Percentiles rank a stretch among this genome's conserved stretches.
Evolutionary conservation across 805 yeast genomes (phyloP).

Genomic region (Candida quercuum): DNA sequence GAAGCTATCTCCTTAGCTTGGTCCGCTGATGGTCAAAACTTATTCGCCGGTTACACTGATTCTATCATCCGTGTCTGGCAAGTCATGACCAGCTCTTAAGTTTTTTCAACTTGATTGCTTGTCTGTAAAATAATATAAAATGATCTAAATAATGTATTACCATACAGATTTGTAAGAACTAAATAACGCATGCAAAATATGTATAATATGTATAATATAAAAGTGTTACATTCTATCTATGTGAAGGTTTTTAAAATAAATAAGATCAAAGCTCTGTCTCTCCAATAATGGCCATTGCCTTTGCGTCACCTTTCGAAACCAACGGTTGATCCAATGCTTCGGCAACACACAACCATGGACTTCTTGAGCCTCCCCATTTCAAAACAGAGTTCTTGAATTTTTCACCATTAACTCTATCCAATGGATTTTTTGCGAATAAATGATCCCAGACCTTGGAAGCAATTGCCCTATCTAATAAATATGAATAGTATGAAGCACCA

Average conservation of each 20-base stretch:
- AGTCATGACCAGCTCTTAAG: constrained; percentile 72
- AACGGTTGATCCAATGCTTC: constrained; percentile 65
- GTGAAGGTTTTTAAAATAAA: neutral
- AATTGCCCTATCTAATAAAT: constrained; percentile 85
- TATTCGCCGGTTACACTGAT: constrained; percentile 99
- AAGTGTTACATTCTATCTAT: neutral
- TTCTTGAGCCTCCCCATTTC: constrained; percentile 90
- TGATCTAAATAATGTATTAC: neutral
- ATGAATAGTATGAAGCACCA: constrained; percentile 92
- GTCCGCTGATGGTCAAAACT: constrained; percentile 99
- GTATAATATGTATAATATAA: neutral
- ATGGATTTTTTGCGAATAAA: constrained; percentile 66
- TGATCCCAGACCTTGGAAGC: constrained; percentile 81
- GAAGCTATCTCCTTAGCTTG: constrained; percentile 97
- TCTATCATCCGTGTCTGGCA: constrained; percentile 99
- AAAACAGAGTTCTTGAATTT: constrained; percentile 64
- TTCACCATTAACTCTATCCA: constrained; percentile 68
- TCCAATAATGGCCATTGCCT: constrained; percentile 61
- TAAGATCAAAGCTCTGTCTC: constrained; percentile 17
- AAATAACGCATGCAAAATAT: no score
- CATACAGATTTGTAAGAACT: no score
- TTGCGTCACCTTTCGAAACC: constrained; percentile 58
- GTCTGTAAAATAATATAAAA: constrained; percentile 1
- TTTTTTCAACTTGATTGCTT: constrained; percentile 4
- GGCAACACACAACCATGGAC: constrained; percentile 84